Base-by-base conservation (phyloP, 441 rosid genomes). In the Euphorbia schlechtendalii region DNA sequence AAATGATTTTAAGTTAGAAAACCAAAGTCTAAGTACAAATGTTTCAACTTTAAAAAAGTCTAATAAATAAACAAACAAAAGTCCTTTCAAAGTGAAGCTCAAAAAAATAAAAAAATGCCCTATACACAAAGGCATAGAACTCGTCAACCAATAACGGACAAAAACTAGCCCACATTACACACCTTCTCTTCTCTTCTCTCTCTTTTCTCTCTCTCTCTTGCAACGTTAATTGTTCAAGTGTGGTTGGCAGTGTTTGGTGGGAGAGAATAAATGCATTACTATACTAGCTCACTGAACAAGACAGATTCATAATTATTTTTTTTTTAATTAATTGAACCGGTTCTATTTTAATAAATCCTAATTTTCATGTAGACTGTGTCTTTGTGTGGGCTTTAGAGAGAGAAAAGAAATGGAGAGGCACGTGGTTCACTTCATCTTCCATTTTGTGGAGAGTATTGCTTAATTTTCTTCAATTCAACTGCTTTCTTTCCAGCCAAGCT, bases 401-500 rank as follows among this genome's bases (percentile, higher is more conserved):
- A 69, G 59, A 67, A 27, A 52, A 69, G 74, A 76, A 67, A 70
- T 72, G 78, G 75, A 41, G 78, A 74, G 64, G 84, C 97, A 86
- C 92, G 84, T 85, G 96, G 80, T 84, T 80, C 80, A 53, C 34
- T 32, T 61, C 83, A 71, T 74, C 92, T 15, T 38, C 17, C 66
- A 17, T 24, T 9, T 25, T 61, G 34, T 32, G 34, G 34, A 32
- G 34, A 32, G 34, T 32, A 32, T 32, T 32, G 34, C 74, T 85
- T 61, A 77, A 74, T 80, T 73, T 54, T n/a, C 11, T 76, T 80
- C 76, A 83, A 69, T 82, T 78, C 71, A 69, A 76, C 82, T 78
- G 70, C 69, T 80, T 76, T 75, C 88, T 86, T 86, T 84, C 83
- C 89, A 83, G 88, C 82, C 76, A 85, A 82, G 85, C 74, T 79